These are phyloP conservation scores for Flaveria ramosissima DNA, from an alignment of 129 eudicot genomes.

Conservation along the genomic window DNA sequence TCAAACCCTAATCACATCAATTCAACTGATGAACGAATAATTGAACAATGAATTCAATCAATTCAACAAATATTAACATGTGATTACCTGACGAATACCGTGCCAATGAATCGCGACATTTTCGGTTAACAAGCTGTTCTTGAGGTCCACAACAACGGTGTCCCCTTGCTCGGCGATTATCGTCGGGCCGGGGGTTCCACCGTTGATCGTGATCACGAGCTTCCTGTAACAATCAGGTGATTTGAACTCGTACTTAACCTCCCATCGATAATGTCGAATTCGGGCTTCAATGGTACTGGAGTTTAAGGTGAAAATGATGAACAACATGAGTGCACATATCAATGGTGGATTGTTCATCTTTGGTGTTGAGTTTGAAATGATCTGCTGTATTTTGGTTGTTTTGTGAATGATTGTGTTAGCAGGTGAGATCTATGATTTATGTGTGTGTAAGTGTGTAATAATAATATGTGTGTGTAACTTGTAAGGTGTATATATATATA, in stretches of 20 bases:
- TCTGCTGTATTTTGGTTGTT: not conserved
- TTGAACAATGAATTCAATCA: too few species aligned
- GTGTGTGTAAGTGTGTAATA: too few species aligned
- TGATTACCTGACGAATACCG: not conserved
- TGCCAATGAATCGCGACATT: conserved; percentile 8
- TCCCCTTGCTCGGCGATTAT: conserved; percentile 10
- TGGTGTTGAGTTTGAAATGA: not conserved
- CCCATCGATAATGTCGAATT: conserved; percentile 63
- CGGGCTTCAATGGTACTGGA: conserved; percentile 45
- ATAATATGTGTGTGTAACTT: not conserved
- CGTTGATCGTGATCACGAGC: conserved; percentile 17
- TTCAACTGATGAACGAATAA: too few species aligned
- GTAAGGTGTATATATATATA: not conserved
- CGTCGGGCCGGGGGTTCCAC: conserved; percentile 9
- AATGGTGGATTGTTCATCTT: not conserved
- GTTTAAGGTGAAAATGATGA: conserved; percentile 13
- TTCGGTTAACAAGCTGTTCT: conserved; percentile 15
- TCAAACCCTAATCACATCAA: too few species aligned
- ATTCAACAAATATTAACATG: too few species aligned
- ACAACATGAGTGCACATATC: conserved; percentile 5
- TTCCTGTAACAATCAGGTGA: conserved; percentile 29
- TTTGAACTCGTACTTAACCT: conserved; percentile 61
- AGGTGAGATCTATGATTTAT: not conserved
- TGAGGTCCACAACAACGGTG: not conserved
- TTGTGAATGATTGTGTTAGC: not conserved